These are phyloP conservation scores for Pinus taeda DNA, from an alignment of 75 land plant genomes.

Conservation along the genomic window DNA sequence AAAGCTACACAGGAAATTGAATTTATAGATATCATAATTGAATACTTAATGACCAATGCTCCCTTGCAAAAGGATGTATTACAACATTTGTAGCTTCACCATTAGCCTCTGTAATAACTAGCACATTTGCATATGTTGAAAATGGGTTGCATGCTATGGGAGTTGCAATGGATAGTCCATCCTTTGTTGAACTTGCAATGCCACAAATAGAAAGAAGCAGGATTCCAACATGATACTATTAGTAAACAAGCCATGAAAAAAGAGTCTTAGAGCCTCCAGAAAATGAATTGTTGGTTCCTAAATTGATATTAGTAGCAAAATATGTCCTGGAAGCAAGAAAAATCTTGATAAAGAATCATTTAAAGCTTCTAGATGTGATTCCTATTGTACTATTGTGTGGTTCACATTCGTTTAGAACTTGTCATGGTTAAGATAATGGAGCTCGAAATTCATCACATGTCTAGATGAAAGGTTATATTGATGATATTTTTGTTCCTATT, in stretches of 20 bases:
- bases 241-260: neutral
- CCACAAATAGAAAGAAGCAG: neutral
- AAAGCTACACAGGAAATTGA: constrained; percentile 99
- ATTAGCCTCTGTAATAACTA: constrained; percentile 88
- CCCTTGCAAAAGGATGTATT: constrained; percentile 90
- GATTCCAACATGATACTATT: neutral
- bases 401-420: no score
- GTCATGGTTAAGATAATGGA: constrained; percentile 14
- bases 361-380: no score
- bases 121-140: constrained; percentile 84
- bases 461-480: no score
- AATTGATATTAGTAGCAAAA: no score
- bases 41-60: constrained; percentile 85
- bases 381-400: no score
- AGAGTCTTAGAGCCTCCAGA: no score
- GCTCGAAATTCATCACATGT: no score
- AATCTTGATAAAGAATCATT: no score
- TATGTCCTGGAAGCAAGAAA: no score
- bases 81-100: constrained; percentile 92
- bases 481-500: no score
- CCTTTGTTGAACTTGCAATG: constrained; percentile 27
- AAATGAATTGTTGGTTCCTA: no score
- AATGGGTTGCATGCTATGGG: constrained; percentile 98
- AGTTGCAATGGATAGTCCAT: constrained; percentile 82
- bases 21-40: constrained; percentile 93